A percentile compares a stretch with the other conserved stretches of the same genome.
Conservation (phyloP, 805 yeast genomes). For the Hanseniaspora singularis region DNA sequence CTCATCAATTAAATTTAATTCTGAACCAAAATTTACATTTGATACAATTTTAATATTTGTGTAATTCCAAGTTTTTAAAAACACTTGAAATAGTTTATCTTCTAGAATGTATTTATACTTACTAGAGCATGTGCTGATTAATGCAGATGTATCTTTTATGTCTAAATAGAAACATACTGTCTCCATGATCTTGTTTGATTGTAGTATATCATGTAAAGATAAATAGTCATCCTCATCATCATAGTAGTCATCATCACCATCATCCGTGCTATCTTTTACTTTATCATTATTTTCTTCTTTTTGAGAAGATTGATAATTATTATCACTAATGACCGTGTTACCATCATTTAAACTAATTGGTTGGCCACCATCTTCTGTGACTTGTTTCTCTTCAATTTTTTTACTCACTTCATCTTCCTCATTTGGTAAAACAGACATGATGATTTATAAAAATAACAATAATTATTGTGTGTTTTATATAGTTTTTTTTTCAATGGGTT, state of each 20-base stretch:
- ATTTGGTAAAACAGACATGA: no score
- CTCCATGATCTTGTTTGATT: neutral
- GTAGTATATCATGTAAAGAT: slow-evolving; percentile 8
- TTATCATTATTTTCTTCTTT: neutral
- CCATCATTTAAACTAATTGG: no score
- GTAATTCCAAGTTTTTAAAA: slow-evolving; percentile 2
- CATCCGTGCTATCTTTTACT: neutral
- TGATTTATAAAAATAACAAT: no score
- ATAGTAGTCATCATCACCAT: neutral
- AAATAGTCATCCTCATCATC: slow-evolving; percentile 6
- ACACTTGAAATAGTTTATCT: slow-evolving; percentile 9
- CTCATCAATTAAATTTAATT: neutral
- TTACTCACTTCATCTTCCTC: no score
- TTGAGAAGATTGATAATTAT: no score
- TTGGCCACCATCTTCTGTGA: no score
- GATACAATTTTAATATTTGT: neutral
- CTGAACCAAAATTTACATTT: no score
- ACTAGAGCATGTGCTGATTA: neutral
- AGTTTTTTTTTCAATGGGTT: no score
- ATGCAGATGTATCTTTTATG: neutral
- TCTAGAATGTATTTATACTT: slow-evolving; percentile 3
- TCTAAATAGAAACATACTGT: neutral
- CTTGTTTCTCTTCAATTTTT: no score
- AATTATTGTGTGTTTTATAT: no score
- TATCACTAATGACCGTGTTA: no score